Evolutionary conservation across 305 asterid species (phyloP).

Genomic region (Fraxinus velutina): DNA sequence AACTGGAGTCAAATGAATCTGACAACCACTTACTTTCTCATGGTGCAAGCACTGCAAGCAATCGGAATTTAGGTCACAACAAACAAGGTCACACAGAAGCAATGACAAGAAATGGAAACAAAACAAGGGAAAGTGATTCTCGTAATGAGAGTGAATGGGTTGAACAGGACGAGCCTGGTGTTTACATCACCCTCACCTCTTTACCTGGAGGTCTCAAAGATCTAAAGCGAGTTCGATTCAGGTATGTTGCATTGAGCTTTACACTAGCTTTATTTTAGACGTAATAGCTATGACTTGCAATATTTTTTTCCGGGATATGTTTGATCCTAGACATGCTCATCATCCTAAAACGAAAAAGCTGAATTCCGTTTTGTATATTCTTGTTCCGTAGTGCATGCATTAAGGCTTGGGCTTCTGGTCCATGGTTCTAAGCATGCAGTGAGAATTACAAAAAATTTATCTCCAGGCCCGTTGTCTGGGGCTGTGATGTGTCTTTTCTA

Average conservation of each 20-base stretch:
- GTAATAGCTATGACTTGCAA: not conserved
- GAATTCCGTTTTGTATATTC: not conserved
- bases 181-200: conserved; percentile 90
- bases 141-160: conserved; percentile 86
- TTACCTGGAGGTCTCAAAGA: conserved; percentile 92
- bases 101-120: conserved; percentile 54
- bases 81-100: conserved; percentile 57
- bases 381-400: conserved; percentile 1
- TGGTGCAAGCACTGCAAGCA: conserved; percentile 52
- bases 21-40: conserved; percentile 48
- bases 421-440: conserved; percentile 1
- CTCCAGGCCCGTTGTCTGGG: conserved; percentile 8
- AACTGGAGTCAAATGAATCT: conserved; percentile 49
- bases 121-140: conserved; percentile 63
- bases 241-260: conserved; percentile 47
- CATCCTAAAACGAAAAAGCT: not conserved
- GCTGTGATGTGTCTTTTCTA: not conserved
- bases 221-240: conserved; percentile 97
- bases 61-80: conserved; percentile 54
- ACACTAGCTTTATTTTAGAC: not conserved
- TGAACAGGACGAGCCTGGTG: conserved; percentile 98
- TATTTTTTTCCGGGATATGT: not conserved
- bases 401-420: not conserved
- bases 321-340: not conserved
- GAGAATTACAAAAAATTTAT: conserved; percentile 8